These are phyloP conservation scores for Cydonia oblonga DNA, from an alignment of 331 rosid genomes.

Conservation along the genomic window DNA sequence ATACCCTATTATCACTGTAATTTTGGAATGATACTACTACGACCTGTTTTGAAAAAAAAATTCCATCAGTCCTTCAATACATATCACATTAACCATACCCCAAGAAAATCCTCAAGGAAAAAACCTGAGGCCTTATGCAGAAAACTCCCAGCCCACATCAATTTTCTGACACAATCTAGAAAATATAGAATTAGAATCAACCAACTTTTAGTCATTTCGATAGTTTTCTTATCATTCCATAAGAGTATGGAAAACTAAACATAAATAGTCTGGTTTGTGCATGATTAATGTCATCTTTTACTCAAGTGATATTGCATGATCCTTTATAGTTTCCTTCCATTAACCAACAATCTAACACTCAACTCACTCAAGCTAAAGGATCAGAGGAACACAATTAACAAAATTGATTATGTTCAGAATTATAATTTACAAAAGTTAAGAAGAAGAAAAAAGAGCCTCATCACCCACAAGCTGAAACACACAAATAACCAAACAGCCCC, in stretches of 20 bases:
- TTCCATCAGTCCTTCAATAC: not conserved
- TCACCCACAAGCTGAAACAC: not conserved
- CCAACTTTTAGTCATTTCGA: not conserved
- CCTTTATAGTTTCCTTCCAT: not conserved
- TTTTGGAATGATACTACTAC: no score
- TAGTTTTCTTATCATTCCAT: not conserved
- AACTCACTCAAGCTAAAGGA: not conserved
- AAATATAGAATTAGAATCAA: not conserved
- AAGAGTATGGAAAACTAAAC: not conserved
- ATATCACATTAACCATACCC: not conserved
- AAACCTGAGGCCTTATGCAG: not conserved
- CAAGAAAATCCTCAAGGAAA: no score
- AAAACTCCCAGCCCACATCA: not conserved
- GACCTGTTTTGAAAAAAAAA: no score
- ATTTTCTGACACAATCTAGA: not conserved
- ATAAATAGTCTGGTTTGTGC: not conserved
- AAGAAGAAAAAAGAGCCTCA: not conserved
- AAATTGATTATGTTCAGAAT: not conserved
- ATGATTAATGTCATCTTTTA: not conserved
- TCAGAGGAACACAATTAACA: not conserved
- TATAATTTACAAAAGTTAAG: not conserved
- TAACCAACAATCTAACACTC: not conserved
- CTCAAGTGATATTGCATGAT: not conserved
- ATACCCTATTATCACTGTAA: not conserved
- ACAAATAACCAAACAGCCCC: slow-evolving; percentile 4